Evolutionary conservation across 129 eudicot species (phyloP), one percentile per base, ranked within the genome.

Genomic region (Erigeron canadensis): DNA sequence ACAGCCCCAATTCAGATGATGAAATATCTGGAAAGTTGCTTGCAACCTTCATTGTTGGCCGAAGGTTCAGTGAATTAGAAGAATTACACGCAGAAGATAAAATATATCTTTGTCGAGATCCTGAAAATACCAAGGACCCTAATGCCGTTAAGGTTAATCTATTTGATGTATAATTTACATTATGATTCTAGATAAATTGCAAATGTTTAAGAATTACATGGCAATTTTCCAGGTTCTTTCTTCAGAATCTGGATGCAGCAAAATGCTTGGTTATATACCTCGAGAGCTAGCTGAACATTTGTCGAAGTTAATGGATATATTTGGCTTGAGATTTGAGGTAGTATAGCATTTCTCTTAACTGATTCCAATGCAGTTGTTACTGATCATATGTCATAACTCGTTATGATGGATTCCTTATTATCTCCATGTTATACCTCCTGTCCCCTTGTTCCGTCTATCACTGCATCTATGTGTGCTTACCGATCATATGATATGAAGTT

Each of bases 131-230:
- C n/a, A 93, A 89, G 77, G 98, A 93, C 76, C 77, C 83, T 38
- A 85, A 93, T 87, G 96, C 96, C 15, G 63, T 89, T 70, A 89
- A 93, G 96, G 98, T 93, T 82, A 41, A 43, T 67, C 63, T 64
- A 69, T 53, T 5, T 46, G 16, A 23, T 40, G 63, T 50, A 16
- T 65, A 13, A 67, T 48, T 48, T 61, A 47, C 56, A 10, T 59
- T 74, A 73, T 44, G 44, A 45, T 58, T 60, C 15, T 6, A 62
- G 21, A 65, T 45, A 10, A 17, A 60, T 7, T 67, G 50, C 15
- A 65, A 72, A 41, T 38, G 71, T 60, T 23, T 57, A 81, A 48
- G 28, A 40, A 60, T 60, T 51, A 43, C 28, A 39, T 74, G 71
- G 59, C 57, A 54, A 63, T 82, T 67, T 19, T 72, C 50, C 91